Conservation (phyloP, 257 asterid species). For the Fraxinus americana region DNA sequence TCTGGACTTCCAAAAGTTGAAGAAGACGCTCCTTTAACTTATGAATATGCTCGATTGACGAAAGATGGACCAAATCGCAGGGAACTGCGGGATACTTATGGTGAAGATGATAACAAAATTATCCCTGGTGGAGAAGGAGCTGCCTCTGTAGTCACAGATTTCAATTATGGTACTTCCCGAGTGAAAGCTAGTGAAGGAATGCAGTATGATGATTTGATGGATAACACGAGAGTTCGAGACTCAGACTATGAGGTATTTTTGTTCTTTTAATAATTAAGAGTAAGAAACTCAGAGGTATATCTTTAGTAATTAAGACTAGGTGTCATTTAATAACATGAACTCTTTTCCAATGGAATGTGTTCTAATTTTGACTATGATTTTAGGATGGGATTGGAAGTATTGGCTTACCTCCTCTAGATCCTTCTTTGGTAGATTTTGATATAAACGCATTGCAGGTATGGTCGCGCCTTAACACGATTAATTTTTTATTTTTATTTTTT, state of each 20-base stretch:
- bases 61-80: slow-evolving; percentile 49
- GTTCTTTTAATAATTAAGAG: slow-evolving; percentile 4
- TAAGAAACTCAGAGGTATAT: background rate
- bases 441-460: slow-evolving; percentile 73
- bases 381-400: slow-evolving; percentile 61
- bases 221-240: slow-evolving; percentile 50
- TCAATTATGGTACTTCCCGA: slow-evolving; percentile 45
- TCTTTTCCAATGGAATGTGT: slow-evolving; percentile 12
- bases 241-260: slow-evolving; percentile 68
- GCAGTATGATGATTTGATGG: slow-evolving; percentile 58
- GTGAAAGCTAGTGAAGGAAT: slow-evolving; percentile 45
- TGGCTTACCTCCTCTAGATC: slow-evolving; percentile 65
- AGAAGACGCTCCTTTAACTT: slow-evolving; percentile 55
- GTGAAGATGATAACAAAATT: slow-evolving; percentile 42
- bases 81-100: slow-evolving; percentile 44
- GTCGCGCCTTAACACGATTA: background rate
- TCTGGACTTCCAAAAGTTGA: slow-evolving; percentile 58
- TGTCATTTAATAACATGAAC: background rate
- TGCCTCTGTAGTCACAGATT: slow-evolving; percentile 40
- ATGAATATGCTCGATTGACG: slow-evolving; percentile 51
- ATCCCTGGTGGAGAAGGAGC: slow-evolving; percentile 42
- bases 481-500: too few species aligned
- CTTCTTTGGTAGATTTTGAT: slow-evolving; percentile 62
- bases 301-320: background rate
- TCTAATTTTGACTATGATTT: slow-evolving; percentile 26